phyloP scores from a whole-genome alignment of 352 stramenopile species.

The Phytophthora litchii region DNA sequence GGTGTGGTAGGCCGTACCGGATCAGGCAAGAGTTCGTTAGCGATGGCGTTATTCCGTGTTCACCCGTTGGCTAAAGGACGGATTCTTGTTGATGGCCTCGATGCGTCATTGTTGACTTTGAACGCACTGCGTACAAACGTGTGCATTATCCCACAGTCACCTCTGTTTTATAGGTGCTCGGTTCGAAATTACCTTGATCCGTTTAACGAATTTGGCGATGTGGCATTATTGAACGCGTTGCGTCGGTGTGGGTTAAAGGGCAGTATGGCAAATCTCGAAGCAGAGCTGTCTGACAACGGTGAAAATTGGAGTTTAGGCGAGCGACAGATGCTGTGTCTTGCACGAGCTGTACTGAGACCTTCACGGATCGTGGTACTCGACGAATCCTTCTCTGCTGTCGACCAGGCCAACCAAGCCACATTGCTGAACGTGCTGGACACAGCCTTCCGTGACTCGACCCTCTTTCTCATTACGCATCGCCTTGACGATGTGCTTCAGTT shows the following conservation, averaged over 20 bases:
- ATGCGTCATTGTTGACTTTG: conserved; percentile 59
- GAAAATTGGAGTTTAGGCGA: conserved; percentile 96
- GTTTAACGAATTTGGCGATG: conserved; percentile 78
- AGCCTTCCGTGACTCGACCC: conserved; percentile 92
- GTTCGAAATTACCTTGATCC: conserved; percentile 94
- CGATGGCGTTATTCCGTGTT: conserved; percentile 64
- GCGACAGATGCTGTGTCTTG: conserved; percentile 96
- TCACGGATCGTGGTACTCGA: conserved; percentile 89
- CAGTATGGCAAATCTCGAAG: conserved; percentile 37
- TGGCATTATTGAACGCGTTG: conserved; percentile 49
- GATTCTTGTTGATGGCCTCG: conserved; percentile 90
- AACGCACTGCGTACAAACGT: conserved; percentile 52
- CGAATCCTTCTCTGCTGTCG: conserved; percentile 81
- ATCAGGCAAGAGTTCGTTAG: conserved; percentile 62
- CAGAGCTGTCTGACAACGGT: conserved; percentile 84
- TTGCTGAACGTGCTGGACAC: conserved; percentile 85
- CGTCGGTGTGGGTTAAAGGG: conserved; percentile 46
- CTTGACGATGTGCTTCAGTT: conserved; percentile 89
- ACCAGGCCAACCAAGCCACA: conserved; percentile 57
- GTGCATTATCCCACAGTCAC: conserved; percentile 87
- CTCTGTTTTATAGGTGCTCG: conserved; percentile 93
- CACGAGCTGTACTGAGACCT: conserved; percentile 91
- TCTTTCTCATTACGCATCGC: conserved; percentile 97
- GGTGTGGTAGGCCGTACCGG: conserved; percentile 68
- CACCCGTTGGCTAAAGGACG: conserved; percentile 46